Evolutionary conservation across 371 early-diverging fungal species (phyloP).

Genomic region (Mortierella sp.): DNA sequence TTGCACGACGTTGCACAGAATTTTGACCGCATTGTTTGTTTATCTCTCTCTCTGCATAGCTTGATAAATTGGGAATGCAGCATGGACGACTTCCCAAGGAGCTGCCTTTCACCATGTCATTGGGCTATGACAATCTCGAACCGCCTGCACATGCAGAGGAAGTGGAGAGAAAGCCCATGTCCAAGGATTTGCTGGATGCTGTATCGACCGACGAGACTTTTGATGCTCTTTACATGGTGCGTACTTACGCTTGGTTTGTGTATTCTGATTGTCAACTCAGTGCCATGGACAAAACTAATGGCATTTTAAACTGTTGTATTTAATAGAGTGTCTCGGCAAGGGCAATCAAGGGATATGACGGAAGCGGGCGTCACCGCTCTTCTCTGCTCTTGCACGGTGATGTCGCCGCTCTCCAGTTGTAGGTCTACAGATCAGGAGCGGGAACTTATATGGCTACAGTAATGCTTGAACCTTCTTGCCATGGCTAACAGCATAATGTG

Average conservation of each 20-base stretch:
- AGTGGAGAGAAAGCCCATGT: conserved; percentile 66
- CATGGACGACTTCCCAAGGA: conserved; percentile 67
- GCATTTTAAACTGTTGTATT: neutral
- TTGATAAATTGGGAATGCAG: conserved; percentile 80
- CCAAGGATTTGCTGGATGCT: conserved; percentile 75
- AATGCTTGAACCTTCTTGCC: no score
- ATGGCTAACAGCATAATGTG: neutral
- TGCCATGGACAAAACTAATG: neutral
- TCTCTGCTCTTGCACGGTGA: conserved; percentile 79
- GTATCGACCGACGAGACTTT: conserved; percentile 74
- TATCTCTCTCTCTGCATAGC: conserved; percentile 49
- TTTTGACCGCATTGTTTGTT: neutral
- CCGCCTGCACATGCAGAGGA: conserved; percentile 30
- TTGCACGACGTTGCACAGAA: neutral
- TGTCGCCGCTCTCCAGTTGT: conserved; percentile 85
- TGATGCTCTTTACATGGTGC: conserved; percentile 83
- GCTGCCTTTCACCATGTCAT: conserved; percentile 69
- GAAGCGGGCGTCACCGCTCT: conserved; percentile 72
- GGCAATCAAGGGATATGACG: conserved; percentile 80
- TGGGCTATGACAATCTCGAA: conserved; percentile 52
- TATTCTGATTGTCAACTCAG: neutral
- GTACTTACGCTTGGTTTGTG: neutral
- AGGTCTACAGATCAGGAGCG: conserved; percentile 45
- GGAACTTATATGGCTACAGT: neutral
- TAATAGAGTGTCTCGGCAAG: conserved; percentile 58